Conservation (phyloP, 257 asterid species). For the Verbascum thapsus region DNA sequence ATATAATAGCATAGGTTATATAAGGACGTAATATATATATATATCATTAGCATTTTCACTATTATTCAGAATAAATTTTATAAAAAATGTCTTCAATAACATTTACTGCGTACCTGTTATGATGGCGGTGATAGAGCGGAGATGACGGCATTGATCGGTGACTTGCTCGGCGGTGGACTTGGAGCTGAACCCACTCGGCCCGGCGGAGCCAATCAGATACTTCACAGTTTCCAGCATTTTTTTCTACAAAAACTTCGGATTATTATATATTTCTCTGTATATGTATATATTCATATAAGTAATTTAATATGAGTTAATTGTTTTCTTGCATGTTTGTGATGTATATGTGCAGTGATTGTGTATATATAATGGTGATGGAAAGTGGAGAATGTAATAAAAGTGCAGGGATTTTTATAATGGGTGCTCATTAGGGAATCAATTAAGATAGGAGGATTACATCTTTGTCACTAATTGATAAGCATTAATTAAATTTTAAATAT, state of each 20-base stretch:
- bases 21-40: too few species aligned
- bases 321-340: too few species aligned
- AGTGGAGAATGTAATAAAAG: conserved; percentile 23
- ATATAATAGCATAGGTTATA: too few species aligned
- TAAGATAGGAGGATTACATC: conserved; percentile 61
- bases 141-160: conserved; percentile 52
- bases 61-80: too few species aligned
- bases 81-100: too few species aligned
- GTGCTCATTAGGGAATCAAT: conserved; percentile 68
- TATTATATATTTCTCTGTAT: conserved; percentile 38
- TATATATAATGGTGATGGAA: conserved; percentile 1
- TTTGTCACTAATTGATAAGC: conserved; percentile 85
- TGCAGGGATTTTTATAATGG: conserved; percentile 39
- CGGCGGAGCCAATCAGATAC: conserved; percentile 78
- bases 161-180: conserved; percentile 84
- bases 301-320: too few species aligned
- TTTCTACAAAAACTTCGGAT: too few species aligned
- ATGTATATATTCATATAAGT: neutral
- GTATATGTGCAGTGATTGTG: conserved; percentile 25
- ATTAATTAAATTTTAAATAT: too few species aligned
- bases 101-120: too few species aligned
- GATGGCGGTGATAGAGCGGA: conserved; percentile 71
- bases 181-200: conserved; percentile 81
- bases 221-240: conserved; percentile 73
- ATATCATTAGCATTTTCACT: too few species aligned